Evolutionary conservation across 139 green algal species (phyloP).

Genomic region (Micractinium sp.): DNA sequence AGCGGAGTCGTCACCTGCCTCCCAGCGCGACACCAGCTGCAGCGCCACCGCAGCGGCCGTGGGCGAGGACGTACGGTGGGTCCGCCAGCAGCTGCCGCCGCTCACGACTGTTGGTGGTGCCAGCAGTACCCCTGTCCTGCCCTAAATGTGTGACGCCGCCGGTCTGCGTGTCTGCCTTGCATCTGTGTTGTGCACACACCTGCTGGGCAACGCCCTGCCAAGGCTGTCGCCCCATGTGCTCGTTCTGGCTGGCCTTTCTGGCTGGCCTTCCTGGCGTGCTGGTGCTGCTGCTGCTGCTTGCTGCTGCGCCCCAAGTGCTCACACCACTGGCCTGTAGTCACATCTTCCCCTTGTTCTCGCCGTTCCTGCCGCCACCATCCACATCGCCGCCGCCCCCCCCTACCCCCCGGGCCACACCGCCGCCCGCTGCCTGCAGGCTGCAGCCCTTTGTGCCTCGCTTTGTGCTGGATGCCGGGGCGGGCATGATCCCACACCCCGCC

Average conservation of each 20-base stretch:
- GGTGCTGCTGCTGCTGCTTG: not conserved
- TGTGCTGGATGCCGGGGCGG: conserved; percentile 62
- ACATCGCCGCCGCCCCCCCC: not conserved
- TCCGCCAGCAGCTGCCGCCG: not conserved
- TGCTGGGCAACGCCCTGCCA: too few species aligned
- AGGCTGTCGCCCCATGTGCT: too few species aligned
- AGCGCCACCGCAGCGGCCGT: not conserved
- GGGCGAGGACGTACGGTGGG: not conserved
- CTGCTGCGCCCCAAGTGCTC: not conserved
- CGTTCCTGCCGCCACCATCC: not conserved
- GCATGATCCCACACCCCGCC: conserved; percentile 85
- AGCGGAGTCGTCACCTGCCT: not conserved
- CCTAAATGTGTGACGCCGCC: not conserved
- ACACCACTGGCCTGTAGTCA: not conserved
- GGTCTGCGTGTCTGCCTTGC: not conserved
- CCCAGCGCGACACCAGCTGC: conserved; percentile 9
- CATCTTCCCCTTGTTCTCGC: not conserved
- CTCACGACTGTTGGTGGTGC: too few species aligned
- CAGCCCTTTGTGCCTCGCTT: conserved; percentile 32
- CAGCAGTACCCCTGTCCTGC: not conserved
- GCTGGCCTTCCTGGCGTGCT: too few species aligned
- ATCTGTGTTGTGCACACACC: not conserved
- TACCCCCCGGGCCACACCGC: not conserved
- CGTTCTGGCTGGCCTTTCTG: too few species aligned
- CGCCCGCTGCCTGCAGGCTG: not conserved